Evolutionary conservation across 345 rosid species (phyloP), one percentile per base, ranked within the genome.

Genomic region (Gossypium rotundifolium): DNA sequence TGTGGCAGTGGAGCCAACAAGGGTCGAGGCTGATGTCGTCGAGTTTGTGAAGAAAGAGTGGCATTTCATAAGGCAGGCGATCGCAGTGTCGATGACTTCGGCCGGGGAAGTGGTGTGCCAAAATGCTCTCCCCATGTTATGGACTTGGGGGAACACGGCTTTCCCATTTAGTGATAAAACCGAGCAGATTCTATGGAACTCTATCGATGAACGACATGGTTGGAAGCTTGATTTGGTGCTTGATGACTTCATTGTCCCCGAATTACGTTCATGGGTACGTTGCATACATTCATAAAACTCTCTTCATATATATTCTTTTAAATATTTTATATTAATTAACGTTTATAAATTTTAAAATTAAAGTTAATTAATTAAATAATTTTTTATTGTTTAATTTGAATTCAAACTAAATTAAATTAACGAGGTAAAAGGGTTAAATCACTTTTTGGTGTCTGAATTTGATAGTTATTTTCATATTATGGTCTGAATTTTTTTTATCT

Each of bases 91-190:
- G 20, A 79, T 94, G 79, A 93, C 86, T 68, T 85, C 89, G 1
- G 89, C 83, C 74, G 97, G 91, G 13, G 83, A 78, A 58, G 93
- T 92, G 42, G 86, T 76, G 77, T 83, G 82, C 65, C 87, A 83
- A 29, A 94, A 92, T 61, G 97, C 98, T 20, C 80, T 94, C 72
- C 89, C 87, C 44, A 90, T 93, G 98, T 84, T 89, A 79, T 89
- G 96, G 88, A 89, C 90, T 61, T 91, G 97, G 94, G 91, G 89
- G 11, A 75, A 78, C 49, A 20, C 42, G 44, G 96, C 97, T 1
- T 86, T 84, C 52, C 98, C 98, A 14, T 94, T 94, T 86, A 88
- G 94, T 0, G 79, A 81, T 65, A 40, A 68, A 2, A 84, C 70
- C 71, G 93, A 89, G 78, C 84, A 76, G 68, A 80, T 78, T 44